These are phyloP conservation scores for Cladosporium colombiae DNA, from an alignment of 2,329 filamentous ascomycete genomes.

Conservation along the genomic window DNA sequence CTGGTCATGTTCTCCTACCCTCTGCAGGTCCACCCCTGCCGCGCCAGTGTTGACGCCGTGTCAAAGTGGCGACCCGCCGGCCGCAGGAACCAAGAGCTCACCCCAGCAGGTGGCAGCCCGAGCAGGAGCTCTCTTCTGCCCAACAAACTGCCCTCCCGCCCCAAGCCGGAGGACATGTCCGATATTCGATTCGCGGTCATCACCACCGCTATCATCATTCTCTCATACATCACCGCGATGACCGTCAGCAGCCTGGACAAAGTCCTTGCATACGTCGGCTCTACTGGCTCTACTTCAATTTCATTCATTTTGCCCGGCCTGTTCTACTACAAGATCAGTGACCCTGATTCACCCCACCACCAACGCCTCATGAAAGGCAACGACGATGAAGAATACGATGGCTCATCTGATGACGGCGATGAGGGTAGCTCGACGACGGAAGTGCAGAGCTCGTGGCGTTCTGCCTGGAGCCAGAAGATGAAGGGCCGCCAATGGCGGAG, in stretches of 20 bases:
- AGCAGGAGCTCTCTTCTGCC: slow-evolving; percentile 33
- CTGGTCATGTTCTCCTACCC: slow-evolving; percentile 97
- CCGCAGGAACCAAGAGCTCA: slow-evolving; percentile 29
- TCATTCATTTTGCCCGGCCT: slow-evolving; percentile 94
- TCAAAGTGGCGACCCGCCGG: slow-evolving; percentile 76
- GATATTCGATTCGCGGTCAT: slow-evolving; percentile 87
- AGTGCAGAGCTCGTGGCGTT: slow-evolving; percentile 52
- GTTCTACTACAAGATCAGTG: slow-evolving; percentile 98
- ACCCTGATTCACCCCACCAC: slow-evolving; percentile 82
- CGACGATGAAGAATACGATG: slow-evolving; percentile 72
- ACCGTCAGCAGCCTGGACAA: slow-evolving; percentile 87
- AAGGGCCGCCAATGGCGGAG: slow-evolving; percentile 61
- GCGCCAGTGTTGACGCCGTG: slow-evolving; percentile 93
- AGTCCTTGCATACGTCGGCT: slow-evolving; percentile 92
- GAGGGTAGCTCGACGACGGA: slow-evolving; percentile 47
- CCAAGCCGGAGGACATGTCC: slow-evolving; percentile 62
- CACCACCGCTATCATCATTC: slow-evolving; percentile 79
- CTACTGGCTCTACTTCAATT: slow-evolving; percentile 91
- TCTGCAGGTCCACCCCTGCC: slow-evolving; percentile 91
- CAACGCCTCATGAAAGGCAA: slow-evolving; percentile 88
- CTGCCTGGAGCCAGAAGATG: slow-evolving; percentile 38
- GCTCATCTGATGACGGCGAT: slow-evolving; percentile 53
- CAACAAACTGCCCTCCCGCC: slow-evolving; percentile 28
- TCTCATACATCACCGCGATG: slow-evolving; percentile 86
- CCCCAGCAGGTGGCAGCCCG: slow-evolving; percentile 32